Evolutionary conservation across 2,329 filamentous ascomycete genomes (phyloP).

Genomic region (Monosporascus sp.): DNA sequence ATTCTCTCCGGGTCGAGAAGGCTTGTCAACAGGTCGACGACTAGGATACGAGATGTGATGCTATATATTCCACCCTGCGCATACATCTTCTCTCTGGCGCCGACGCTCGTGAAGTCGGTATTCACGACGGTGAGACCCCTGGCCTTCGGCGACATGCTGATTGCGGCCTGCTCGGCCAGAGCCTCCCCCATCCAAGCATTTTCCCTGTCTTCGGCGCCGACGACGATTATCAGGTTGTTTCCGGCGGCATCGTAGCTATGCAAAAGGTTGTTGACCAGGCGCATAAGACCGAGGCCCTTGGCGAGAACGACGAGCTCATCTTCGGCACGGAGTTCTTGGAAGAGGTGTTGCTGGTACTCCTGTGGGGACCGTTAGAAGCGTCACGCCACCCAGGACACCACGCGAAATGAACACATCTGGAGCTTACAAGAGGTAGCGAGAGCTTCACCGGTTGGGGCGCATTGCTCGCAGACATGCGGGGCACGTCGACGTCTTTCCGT

Average conservation of each 20-base stretch:
- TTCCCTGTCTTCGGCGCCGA: conserved; percentile 87
- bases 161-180: conserved; percentile 87
- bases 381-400: no score
- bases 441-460: conserved; percentile 69
- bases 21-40: conserved; percentile 85
- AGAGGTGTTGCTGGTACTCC: conserved; percentile 93
- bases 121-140: conserved; percentile 88
- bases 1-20: conserved; percentile 78
- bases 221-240: conserved; percentile 83
- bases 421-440: conserved; percentile 63
- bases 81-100: conserved; percentile 87
- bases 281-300: conserved; percentile 84
- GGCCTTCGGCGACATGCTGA: conserved; percentile 76
- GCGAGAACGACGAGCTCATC: conserved; percentile 93
- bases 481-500: conserved; percentile 18
- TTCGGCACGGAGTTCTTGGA: conserved; percentile 81
- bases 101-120: conserved; percentile 86
- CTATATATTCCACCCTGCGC: conserved; percentile 84
- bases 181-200: conserved; percentile 97
- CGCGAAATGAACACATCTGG: conserved; percentile 7
- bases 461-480: conserved; percentile 49
- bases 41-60: conserved; percentile 90
- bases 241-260: conserved; percentile 96
- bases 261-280: conserved; percentile 89
- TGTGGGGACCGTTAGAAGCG: conserved; percentile 23